Conservation (phyloP, 2,329 filamentous ascomycete genomes). For the Paraphaeosphaeria minitans region DNA sequence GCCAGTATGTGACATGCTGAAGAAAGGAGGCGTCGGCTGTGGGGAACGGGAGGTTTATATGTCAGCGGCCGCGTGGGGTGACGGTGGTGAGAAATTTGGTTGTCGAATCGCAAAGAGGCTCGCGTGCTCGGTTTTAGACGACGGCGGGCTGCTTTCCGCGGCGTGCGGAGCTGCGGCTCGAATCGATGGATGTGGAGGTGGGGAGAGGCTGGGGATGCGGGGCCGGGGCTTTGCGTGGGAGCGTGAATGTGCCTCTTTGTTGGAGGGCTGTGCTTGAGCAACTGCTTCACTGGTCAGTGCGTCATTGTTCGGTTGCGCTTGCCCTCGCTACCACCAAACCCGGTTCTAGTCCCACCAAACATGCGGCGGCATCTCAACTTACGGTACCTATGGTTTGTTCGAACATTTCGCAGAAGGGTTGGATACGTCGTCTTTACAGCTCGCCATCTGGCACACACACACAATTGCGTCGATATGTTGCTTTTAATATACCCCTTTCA, state of each 20-base stretch:
- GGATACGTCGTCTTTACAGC: too few species aligned
- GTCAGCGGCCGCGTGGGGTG: conserved; percentile 1
- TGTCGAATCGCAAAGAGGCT: conserved; percentile 10
- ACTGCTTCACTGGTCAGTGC: conserved; percentile 24
- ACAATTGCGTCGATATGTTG: too few species aligned
- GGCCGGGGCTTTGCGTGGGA: conserved; percentile 26
- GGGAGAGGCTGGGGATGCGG: conserved; percentile 16
- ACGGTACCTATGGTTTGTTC: too few species aligned
- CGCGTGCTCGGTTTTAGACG: conserved; percentile 9
- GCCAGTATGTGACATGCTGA: conserved; percentile 68
- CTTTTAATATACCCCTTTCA: too few species aligned
- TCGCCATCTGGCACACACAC: too few species aligned
- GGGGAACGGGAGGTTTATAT: conserved; percentile 8
- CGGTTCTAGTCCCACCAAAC: background rate
- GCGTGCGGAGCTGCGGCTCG: conserved; percentile 1
- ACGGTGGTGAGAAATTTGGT: conserved; percentile 1
- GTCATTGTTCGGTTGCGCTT: conserved; percentile 27
- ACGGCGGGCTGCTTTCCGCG: conserved; percentile 7
- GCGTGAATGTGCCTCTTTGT: conserved; percentile 44
- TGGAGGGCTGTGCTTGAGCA: conserved; percentile 41
- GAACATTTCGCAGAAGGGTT: too few species aligned
- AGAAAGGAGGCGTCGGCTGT: conserved; percentile 69
- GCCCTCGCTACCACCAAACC: background rate
- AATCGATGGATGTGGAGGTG: conserved; percentile 1
- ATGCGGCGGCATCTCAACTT: background rate